Conservation (phyloP, 805 yeast genomes). For the Schizosaccharomyces lindneri region DNA sequence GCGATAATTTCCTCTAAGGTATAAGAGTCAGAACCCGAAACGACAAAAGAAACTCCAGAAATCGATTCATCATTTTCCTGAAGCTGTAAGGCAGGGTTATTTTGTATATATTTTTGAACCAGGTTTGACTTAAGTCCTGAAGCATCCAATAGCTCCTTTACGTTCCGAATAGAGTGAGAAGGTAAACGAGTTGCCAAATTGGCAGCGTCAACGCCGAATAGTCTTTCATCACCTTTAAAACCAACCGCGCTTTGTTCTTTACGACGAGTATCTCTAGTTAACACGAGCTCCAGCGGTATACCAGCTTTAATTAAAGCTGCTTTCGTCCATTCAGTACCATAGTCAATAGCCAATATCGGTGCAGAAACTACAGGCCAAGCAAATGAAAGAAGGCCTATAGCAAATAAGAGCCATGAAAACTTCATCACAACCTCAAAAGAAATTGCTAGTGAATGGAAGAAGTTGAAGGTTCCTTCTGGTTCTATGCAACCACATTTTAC, state of each 20-base stretch:
- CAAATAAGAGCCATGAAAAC: not conserved
- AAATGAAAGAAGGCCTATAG: not conserved
- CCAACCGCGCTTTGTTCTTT: slow-evolving; percentile 68
- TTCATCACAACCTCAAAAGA: not conserved
- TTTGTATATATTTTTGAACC: slow-evolving; percentile 22
- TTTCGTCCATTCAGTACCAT: slow-evolving; percentile 68
- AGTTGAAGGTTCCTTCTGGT: no score
- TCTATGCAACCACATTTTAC: no score
- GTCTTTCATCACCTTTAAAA: slow-evolving; percentile 20
- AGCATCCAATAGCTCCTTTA: slow-evolving; percentile 51
- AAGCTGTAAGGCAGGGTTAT: slow-evolving; percentile 35
- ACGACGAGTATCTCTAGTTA: slow-evolving; percentile 76
- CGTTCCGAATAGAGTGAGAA: slow-evolving; percentile 32
- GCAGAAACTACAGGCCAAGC: slow-evolving; percentile 11
- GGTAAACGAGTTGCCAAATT: slow-evolving; percentile 53
- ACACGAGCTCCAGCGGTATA: slow-evolving; percentile 60
- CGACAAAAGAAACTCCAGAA: slow-evolving; percentile 29
- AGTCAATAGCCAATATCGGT: slow-evolving; percentile 71
- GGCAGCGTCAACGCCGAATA: slow-evolving; percentile 11
- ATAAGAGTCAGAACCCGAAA: slow-evolving; percentile 22
- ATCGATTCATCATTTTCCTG: slow-evolving; percentile 20
- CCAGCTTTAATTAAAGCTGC: slow-evolving; percentile 80
- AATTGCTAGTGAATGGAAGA: no score
- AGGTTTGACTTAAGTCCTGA: slow-evolving; percentile 19
- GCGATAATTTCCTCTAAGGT: slow-evolving; percentile 62